Base-by-base conservation (phyloP, 352 stramenopile species). In the Discostella stelligera region DNA sequence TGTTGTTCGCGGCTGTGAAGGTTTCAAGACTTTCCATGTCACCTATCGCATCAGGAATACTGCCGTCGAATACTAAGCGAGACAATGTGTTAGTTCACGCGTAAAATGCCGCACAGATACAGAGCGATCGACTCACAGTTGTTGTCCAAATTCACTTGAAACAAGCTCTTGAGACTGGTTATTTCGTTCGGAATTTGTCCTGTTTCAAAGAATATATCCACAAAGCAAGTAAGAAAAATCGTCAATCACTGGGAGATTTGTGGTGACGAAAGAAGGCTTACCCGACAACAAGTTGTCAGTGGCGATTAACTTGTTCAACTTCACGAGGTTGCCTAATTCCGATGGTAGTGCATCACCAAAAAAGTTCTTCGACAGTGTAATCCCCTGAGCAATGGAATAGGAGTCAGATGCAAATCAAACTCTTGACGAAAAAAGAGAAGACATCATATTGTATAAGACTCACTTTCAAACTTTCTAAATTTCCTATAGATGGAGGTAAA, bases 151-250 rank as follows among this genome's bases (percentile, higher is more conserved):
- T 52, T 50, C 23, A 73, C 11, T 41, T 79, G 56, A 30, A 48
- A 32, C 16, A 79, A 52, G 23, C 20, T 25, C 20, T 37, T 30
- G 8, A 78, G 55, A 46, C 41, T 7, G 27, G 58, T 69, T n/a
- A 79, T 56, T n/a, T 52, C 64, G 23, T 73, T 64, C 6, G 63
- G 65, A 52, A 79, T 63, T 27, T 73, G n/a, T 21, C 71, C 71
- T 50, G 18, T 44, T 27, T 23, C 16, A 23, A 27, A 25, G 5
- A 23, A 55, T 27, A n/a, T n/a, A n/a, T 16, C 11, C 11, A 20
- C 11, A 14, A 52, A 14, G n/a, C 11, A n/a, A 6, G n/a, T 55
- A 9, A 25, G 8, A 2, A 55, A n/a, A n/a, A n/a, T n/a, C n/a
- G n/a, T n/a, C n/a, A n/a, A n/a, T n/a, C 48, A 23, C 80, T 11